Evolutionary conservation across 2,329 filamentous ascomycete genomes (phyloP).

Genomic region (Pseudogymnoascus sp.): DNA sequence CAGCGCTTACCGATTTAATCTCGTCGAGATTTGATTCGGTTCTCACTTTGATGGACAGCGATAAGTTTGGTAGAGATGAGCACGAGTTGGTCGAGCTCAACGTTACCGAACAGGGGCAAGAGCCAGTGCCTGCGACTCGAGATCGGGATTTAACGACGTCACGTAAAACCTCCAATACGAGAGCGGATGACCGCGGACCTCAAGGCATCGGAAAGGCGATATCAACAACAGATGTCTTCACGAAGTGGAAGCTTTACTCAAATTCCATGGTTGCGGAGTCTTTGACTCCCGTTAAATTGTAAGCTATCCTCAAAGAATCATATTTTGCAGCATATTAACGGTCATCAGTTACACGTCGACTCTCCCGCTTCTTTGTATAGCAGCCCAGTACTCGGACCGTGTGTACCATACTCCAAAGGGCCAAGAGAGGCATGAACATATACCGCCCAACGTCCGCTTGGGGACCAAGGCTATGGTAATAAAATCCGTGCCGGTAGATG

Average conservation of each 20-base stretch:
- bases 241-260: constrained; percentile 70
- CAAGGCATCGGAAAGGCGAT: constrained; percentile 21
- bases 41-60: constrained; percentile 65
- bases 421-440: constrained; percentile 59
- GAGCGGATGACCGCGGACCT: background rate
- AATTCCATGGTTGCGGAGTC: constrained; percentile 67
- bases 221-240: constrained; percentile 53
- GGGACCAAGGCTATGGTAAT: constrained; percentile 84
- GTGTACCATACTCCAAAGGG: constrained; percentile 62
- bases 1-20: constrained; percentile 51
- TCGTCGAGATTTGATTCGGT: constrained; percentile 57
- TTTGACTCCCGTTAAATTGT: constrained; percentile 62
- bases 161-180: constrained; percentile 17
- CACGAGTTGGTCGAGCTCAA: constrained; percentile 38
- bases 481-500: constrained; percentile 71
- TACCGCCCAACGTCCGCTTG: constrained; percentile 62
- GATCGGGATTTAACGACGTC: background rate
- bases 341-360: constrained; percentile 58
- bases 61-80: constrained; percentile 47
- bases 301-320: constrained; percentile 26
- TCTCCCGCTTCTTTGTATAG: constrained; percentile 70
- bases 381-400: constrained; percentile 67
- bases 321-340: constrained; percentile 10
- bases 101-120: background rate
- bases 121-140: background rate